phyloP scores from a whole-genome alignment of 129 eudicot species.

The Lactuca sativa region DNA sequence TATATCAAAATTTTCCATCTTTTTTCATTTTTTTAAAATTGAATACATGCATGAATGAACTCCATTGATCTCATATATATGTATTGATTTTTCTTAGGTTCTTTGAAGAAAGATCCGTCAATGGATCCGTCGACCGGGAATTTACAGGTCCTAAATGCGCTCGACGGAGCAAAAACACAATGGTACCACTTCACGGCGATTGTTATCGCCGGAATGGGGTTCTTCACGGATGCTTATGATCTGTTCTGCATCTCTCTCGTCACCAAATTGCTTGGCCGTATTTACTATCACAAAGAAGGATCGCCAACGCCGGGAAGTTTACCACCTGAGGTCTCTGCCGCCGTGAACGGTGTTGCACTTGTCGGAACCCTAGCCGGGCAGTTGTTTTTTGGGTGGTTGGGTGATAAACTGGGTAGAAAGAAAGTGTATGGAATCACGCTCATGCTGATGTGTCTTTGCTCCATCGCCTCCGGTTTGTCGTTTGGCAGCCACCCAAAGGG shows the following conservation, averaged over 20 bases:
- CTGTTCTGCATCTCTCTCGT: constrained; percentile 60
- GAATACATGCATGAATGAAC: constrained; percentile 10
- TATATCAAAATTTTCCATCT: neutral
- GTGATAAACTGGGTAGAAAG: constrained; percentile 52
- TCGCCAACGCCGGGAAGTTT: constrained; percentile 48
- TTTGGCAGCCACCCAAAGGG: constrained; percentile 49
- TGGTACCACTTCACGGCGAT: constrained; percentile 74
- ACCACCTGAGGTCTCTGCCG: constrained; percentile 53
- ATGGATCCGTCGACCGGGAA: constrained; percentile 23
- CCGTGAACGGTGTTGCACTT: constrained; percentile 60
- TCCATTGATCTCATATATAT: neutral
- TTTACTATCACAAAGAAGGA: constrained; percentile 44
- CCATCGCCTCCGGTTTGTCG: constrained; percentile 54
- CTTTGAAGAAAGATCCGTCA: neutral
- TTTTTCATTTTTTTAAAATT: neutral
- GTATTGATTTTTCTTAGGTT: constrained; percentile 9
- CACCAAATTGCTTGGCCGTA: constrained; percentile 55
- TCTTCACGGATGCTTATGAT: constrained; percentile 64
- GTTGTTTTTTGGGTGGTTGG: constrained; percentile 57
- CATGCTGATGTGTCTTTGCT: constrained; percentile 47
- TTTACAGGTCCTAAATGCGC: constrained; percentile 49
- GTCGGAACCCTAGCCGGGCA: constrained; percentile 55
- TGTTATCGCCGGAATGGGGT: constrained; percentile 65
- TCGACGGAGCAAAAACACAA: constrained; percentile 63
- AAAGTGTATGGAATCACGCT: constrained; percentile 60